Conservation (phyloP, 495 filamentous ascomycete genomes). For the Aspergillus homomorphus region DNA sequence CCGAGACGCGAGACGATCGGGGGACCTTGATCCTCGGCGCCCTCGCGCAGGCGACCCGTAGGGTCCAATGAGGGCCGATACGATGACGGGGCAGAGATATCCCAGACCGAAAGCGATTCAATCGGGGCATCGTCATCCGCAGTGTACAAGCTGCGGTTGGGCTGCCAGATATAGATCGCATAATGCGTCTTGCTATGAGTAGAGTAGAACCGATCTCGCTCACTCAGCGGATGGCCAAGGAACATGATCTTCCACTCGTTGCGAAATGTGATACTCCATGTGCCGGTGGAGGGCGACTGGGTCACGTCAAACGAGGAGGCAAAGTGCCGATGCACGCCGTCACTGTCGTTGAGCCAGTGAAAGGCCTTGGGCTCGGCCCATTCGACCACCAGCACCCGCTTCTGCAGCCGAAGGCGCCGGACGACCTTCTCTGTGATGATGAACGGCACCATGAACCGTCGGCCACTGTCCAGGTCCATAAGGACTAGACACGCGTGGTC, state of each 20-base stretch:
- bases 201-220: slow-evolving; percentile 62
- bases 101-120: slow-evolving; percentile 65
- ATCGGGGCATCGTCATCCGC: slow-evolving; percentile 56
- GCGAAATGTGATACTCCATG: slow-evolving; percentile 51
- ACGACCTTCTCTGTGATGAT: slow-evolving; percentile 51
- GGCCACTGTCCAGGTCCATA: slow-evolving; percentile 51
- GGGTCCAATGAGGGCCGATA: slow-evolving; percentile 58
- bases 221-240: slow-evolving; percentile 57
- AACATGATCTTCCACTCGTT: slow-evolving; percentile 70
- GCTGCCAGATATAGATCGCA: slow-evolving; percentile 65
- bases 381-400: slow-evolving; percentile 57
- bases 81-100: slow-evolving; percentile 54
- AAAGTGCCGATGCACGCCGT: slow-evolving; percentile 60
- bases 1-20: slow-evolving; percentile 54
- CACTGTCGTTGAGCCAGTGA: slow-evolving; percentile 56
- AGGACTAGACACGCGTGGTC: slow-evolving; percentile 45
- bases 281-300: slow-evolving; percentile 15
- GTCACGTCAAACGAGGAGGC: slow-evolving; percentile 59
- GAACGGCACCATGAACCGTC: slow-evolving; percentile 52
- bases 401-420: slow-evolving; percentile 55
- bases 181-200: slow-evolving; percentile 61
- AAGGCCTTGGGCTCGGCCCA: slow-evolving; percentile 61
- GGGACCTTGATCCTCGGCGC: slow-evolving; percentile 41
- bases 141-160: slow-evolving; percentile 55
- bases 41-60: slow-evolving; percentile 32